A percentile compares a stretch with the other conserved stretches of the same genome.
Conservation (phyloP, 257 asterid genomes). For the Primulina tabacum region DNA sequence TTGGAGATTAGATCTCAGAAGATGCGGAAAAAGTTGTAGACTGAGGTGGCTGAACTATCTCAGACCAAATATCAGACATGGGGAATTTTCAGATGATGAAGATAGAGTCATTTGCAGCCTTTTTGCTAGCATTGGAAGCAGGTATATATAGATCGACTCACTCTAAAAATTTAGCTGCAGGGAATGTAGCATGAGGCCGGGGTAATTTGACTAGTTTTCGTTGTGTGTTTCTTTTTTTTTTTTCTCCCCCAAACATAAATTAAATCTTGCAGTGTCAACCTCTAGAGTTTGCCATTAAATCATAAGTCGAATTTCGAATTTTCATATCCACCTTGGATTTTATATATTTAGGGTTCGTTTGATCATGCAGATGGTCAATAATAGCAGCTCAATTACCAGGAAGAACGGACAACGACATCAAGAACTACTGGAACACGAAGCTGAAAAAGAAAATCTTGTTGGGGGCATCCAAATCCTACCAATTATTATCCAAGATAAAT, state of each 20-base stretch:
- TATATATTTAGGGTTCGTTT: not conserved
- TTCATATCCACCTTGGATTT: no score
- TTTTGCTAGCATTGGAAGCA: slow-evolving; percentile 77
- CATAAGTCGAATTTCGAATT: not conserved
- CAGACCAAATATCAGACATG: slow-evolving; percentile 77
- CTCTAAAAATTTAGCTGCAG: no score
- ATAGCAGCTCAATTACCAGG: slow-evolving; percentile 84
- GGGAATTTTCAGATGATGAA: slow-evolving; percentile 71
- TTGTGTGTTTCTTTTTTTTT: no score
- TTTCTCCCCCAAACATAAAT: no score
- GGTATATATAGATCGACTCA: slow-evolving; percentile 31
- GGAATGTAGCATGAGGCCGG: no score
- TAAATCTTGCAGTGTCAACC: not conserved
- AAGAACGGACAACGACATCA: slow-evolving; percentile 83
- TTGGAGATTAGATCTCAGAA: slow-evolving; percentile 46
- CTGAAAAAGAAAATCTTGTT: slow-evolving; percentile 60
- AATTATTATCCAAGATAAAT: slow-evolving; percentile 2
- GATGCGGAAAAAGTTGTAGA: slow-evolving; percentile 90
- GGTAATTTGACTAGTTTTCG: no score
- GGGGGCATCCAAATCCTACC: slow-evolving; percentile 11
- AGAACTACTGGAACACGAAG: slow-evolving; percentile 93
- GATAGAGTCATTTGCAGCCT: slow-evolving; percentile 68
- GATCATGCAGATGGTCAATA: slow-evolving; percentile 54
- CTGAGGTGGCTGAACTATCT: slow-evolving; percentile 89
- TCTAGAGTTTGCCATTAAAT: not conserved